Evolutionary conservation across 225 moss, liverwort and hornwort genomes (phyloP).

Genomic region (Neckera pumila): DNA sequence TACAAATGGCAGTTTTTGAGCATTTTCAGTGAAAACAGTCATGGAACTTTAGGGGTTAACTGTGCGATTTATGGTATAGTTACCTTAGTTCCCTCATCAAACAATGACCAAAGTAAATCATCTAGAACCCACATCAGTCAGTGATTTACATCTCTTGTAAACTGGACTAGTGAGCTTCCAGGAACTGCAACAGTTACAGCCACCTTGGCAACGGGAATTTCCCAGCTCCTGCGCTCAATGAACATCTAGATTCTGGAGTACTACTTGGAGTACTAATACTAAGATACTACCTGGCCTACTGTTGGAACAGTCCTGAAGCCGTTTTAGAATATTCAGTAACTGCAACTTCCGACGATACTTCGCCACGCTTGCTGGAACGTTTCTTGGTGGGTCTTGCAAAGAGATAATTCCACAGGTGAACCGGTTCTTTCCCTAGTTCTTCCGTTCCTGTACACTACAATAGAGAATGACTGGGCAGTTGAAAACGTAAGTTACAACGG

Average conservation of each 20-base stretch:
- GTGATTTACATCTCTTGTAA: background rate
- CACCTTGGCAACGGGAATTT: background rate
- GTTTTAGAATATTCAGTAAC: background rate
- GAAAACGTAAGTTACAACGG: background rate
- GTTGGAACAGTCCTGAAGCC: background rate
- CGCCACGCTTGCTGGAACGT: background rate
- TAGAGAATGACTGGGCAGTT: background rate
- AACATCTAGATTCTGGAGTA: too few species aligned
- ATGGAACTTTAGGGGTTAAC: too few species aligned
- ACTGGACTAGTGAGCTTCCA: background rate
- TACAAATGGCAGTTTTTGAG: too few species aligned
- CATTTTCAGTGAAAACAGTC: too few species aligned
- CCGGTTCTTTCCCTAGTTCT: background rate
- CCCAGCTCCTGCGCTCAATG: background rate
- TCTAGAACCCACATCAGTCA: background rate
- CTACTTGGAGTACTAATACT: too few species aligned
- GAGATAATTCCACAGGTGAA: background rate
- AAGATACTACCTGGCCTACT: too few species aligned
- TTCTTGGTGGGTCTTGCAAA: background rate
- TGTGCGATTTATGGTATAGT: too few species aligned
- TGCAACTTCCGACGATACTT: background rate
- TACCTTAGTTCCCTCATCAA: background rate
- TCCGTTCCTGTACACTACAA: background rate
- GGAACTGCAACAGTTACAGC: background rate
- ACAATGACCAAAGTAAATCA: background rate